A percentile compares a stretch with the other conserved stretches of the same genome.
These are phyloP conservation scores for Symbiodinium pilosum DNA, from an alignment of 73 alveolate species.

Conservation along the genomic window DNA sequence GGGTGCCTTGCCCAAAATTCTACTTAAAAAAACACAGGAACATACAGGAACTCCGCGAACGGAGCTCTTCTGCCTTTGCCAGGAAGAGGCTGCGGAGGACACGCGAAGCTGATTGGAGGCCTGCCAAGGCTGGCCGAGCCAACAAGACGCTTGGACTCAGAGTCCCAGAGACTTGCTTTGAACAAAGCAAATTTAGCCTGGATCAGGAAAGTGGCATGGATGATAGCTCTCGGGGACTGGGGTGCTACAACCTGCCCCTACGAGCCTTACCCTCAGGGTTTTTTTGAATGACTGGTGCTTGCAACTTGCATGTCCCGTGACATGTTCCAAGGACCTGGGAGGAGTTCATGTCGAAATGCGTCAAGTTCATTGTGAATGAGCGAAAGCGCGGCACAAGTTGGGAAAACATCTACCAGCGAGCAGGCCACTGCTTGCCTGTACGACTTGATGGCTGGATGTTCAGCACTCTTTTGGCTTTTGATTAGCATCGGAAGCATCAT, in stretches of 20 bases:
- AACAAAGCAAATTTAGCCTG: background rate
- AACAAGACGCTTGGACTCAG: too few relatives aligned
- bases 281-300: background rate
- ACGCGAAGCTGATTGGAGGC: too few relatives aligned
- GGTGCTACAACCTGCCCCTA: slow-evolving; percentile 56
- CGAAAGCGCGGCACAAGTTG: slow-evolving; percentile 7
- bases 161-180: too few relatives aligned
- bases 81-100: too few relatives aligned
- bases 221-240: slow-evolving; percentile 56
- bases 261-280: background rate
- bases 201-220: slow-evolving; percentile 17
- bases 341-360: slow-evolving; percentile 52
- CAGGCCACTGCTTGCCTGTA: background rate
- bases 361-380: slow-evolving; percentile 31
- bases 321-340: slow-evolving; percentile 35
- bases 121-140: too few relatives aligned
- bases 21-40: background rate
- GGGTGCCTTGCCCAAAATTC: background rate
- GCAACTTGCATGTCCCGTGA: too few relatives aligned
- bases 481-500: too few relatives aligned
- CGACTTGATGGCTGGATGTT: too few relatives aligned
- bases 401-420: slow-evolving; percentile 35
- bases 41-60: too few relatives aligned
- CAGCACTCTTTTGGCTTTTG: too few relatives aligned
- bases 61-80: too few relatives aligned